Base-by-base conservation (phyloP, 2,329 filamentous ascomycete species). In the Chalaropsis ovoidea region DNA sequence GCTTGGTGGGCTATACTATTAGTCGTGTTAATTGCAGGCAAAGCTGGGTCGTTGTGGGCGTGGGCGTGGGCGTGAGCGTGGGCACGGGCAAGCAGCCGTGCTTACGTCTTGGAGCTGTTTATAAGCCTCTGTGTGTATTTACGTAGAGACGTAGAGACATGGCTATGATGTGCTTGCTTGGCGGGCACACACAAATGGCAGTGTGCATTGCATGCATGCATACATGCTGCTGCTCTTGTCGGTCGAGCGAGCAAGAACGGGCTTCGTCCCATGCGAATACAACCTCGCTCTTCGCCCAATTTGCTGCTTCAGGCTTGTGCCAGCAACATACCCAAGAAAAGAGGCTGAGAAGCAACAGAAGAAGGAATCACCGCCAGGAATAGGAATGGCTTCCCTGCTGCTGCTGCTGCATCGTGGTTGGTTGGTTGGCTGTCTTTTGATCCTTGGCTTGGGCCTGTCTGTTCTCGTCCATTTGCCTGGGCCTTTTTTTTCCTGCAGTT, bases 321-420 rank as follows among this genome's bases (percentile, higher is more conserved):
- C 24, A 52, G 22, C 47, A 49, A 11, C n/a, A 49, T 49, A 22
- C n/a, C n/a, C n/a, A 52, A 52, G 47, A 52, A 52, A 52, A 52
- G 47, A 52, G 47, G 47, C 47, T 52, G 47, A 52, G 19, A 52
- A 52, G 47, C 47, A 52, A 52, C 47, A 52, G 47, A 52, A 24
- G 19, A 52, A 52, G 19, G 47, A 24, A 15, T 24, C 47, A 24
- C 17, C 11, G 24, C 47, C 3, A 52, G 47, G 47, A 52, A 24
- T 52, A 52, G 47, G 47, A 52, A 24, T 52, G 47, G 19, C 24
- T 52, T 52, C 47, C 47, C 24, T 52, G 47, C 24, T 24, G 45
- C 17, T 49, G n/a, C n/a, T n/a, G 22, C 45, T 19, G 13, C 45
- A 49, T 24, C 19, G 8, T 52, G 22, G 35, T 24, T 52, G 47